Evolutionary conservation across 495 filamentous ascomycete genomes (phyloP), one percentile per base, ranked within the genome.

Genomic region (Parathielavia appendiculata): DNA sequence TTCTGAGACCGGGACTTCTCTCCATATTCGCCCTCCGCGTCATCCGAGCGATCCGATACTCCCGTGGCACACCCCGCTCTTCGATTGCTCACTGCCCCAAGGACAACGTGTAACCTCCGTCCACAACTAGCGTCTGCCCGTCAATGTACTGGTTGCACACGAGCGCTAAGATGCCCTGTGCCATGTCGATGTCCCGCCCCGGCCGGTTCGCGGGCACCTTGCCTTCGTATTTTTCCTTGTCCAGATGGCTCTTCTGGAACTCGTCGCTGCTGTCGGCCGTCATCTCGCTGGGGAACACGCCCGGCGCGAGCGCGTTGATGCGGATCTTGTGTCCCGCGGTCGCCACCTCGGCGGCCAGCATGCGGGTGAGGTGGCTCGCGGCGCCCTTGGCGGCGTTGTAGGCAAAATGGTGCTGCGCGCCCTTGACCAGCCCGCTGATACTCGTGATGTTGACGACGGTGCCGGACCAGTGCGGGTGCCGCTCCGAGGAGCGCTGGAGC

Each of bases 301-400:
- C 90, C 1, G 78, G 86, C 69, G 89, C 90, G 53, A 91, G 88
- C 63, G 85, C 83, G 54, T 86, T 81, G 62, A 78, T 77, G 22
- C 89, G 86, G 17, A 92, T 75, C 71, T 89, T 71, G 48, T 69
- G 65, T 0, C 70, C 68, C 35, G 70, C 67, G 40, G 70, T 64
- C 41, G 68, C 64, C 9, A 75, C 51, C 63, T 79, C 75, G 22
- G 51, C 63, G 1, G 73, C 72, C 56, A 79, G 56, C 65, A 76
- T 72, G 43, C 85, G 79, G 54, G 81, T 84, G 55, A 93, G 65
- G 63, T 93, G 89, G 58, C 86, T 77, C 49, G 90, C 66, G 1
- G 88, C 89, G 1, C 84, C 89, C 75, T 93, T 93, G 65, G 75
- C 82, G 11, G 82, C 80, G 61, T 81, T 85, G 69, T 92, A 93